A percentile compares a stretch with the other conserved stretches of the same genome.
Evolutionary conservation across 2,329 filamentous ascomycete genomes (phyloP).

Genomic region (Neophaeococcomyces mojaviensis): DNA sequence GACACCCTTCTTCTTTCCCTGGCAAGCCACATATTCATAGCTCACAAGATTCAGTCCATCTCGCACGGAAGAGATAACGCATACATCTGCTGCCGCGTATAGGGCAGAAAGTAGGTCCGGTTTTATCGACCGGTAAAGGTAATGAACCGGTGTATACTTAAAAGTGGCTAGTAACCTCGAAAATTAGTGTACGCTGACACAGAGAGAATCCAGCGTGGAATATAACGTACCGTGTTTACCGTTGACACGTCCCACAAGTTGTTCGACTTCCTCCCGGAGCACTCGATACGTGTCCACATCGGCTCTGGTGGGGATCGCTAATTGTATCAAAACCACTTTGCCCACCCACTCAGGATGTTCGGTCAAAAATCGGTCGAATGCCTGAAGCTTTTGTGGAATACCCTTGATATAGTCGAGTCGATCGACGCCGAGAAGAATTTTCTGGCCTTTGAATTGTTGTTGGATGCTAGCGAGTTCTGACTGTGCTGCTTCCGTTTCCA

Average conservation of each 20-base stretch:
- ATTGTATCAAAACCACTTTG: conserved; percentile 86
- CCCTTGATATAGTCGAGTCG: conserved; percentile 96
- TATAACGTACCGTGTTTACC: conserved; percentile 63
- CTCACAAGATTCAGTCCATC: conserved; percentile 98
- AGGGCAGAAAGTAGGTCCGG: conserved; percentile 91
- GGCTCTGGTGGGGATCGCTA: conserved; percentile 74
- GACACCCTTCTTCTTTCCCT: conserved; percentile 75
- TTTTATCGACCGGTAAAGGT: conserved; percentile 86
- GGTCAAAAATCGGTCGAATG: conserved; percentile 83
- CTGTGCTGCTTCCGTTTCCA: too few species aligned
- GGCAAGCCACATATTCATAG: conserved; percentile 92
- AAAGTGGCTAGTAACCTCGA: too few species aligned
- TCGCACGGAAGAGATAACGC: conserved; percentile 78
- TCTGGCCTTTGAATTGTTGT: conserved; percentile 86
- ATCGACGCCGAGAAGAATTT: conserved; percentile 88
- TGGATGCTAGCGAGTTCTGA: too few species aligned
- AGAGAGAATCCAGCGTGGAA: too few species aligned
- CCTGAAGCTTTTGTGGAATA: conserved; percentile 87
- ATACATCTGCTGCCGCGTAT: conserved; percentile 81
- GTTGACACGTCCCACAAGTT: conserved; percentile 88
- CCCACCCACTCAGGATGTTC: conserved; percentile 91
- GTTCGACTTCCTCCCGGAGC: conserved; percentile 80
- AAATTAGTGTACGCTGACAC: too few species aligned
- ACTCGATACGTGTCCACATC: conserved; percentile 97
- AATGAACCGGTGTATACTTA: conserved; percentile 90